These are phyloP conservation scores for Phytophthora citricola DNA, from an alignment of 352 stramenopile species.

Conservation along the genomic window DNA sequence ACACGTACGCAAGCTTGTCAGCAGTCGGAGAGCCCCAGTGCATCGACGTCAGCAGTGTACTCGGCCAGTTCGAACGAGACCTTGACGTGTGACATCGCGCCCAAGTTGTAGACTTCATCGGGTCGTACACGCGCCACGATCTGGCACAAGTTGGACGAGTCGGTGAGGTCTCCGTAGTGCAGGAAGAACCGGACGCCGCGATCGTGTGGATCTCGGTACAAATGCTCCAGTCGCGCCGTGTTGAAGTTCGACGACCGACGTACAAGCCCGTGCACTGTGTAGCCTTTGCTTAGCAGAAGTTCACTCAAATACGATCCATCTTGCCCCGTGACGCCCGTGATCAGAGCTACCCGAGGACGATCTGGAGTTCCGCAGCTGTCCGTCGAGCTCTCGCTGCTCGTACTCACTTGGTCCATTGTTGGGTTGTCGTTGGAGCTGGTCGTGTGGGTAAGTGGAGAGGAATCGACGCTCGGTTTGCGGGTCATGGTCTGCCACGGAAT, in stretches of 20 bases:
- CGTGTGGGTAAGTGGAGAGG: background rate
- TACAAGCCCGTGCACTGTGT: conserved; percentile 96
- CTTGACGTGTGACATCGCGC: conserved; percentile 99
- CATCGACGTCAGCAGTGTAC: conserved; percentile 99
- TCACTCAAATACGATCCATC: conserved; percentile 99
- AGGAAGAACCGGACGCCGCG: conserved; percentile 95
- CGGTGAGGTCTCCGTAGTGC: conserved; percentile 99
- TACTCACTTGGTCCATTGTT: conserved; percentile 25
- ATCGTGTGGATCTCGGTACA: conserved; percentile 96
- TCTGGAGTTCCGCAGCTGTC: conserved; percentile 14
- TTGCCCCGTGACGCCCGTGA: conserved; percentile 99
- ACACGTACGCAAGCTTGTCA: conserved; percentile 97
- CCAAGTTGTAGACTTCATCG: conserved; percentile 99
- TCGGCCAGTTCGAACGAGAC: conserved; percentile 99
- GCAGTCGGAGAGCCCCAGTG: conserved; percentile 94
- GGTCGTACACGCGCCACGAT: conserved; percentile 96
- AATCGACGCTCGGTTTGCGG: conserved; percentile 3
- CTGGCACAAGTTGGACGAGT: conserved; percentile 97
- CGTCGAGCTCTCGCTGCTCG: conserved; percentile 18
- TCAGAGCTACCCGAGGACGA: conserved; percentile 80
- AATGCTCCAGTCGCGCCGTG: conserved; percentile 97
- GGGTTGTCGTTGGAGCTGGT: conserved; percentile 11
- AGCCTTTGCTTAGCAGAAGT: conserved; percentile 97
- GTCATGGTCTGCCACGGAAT: conserved; percentile 13
- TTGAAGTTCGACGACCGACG: conserved; percentile 99